Evolutionary conservation across 805 yeast species (phyloP).

Genomic region (Saccharomyces mikatae): DNA sequence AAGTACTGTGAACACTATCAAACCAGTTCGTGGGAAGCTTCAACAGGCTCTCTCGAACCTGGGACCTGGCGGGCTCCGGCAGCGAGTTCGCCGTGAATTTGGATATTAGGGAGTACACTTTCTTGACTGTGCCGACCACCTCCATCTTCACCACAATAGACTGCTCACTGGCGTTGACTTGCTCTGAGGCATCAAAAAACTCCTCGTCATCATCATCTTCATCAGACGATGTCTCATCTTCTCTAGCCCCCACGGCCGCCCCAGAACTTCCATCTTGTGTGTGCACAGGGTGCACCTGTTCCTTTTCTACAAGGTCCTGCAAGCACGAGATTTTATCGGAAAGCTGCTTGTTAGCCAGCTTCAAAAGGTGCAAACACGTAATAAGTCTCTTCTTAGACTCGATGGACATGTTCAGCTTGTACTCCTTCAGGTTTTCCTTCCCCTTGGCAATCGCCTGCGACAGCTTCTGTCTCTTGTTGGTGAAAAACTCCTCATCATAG

Average conservation of each 20-base stretch:
- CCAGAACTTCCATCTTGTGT: slow-evolving; percentile 2
- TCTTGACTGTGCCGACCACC: slow-evolving; percentile 80
- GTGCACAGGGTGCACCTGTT: slow-evolving; percentile 17
- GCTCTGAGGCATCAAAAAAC: slow-evolving; percentile 30
- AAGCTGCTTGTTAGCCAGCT: slow-evolving; percentile 72
- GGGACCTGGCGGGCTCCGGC: slow-evolving; percentile 70
- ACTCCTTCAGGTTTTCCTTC: slow-evolving; percentile 32
- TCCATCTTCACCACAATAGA: slow-evolving; percentile 51
- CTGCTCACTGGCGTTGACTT: slow-evolving; percentile 17
- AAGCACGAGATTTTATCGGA: slow-evolving; percentile 57
- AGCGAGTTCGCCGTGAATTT: slow-evolving; percentile 70
- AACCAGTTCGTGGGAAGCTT: slow-evolving; percentile 73
- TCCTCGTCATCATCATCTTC: slow-evolving; percentile 25
- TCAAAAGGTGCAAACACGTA: slow-evolving; percentile 70
- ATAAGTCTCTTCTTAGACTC: slow-evolving; percentile 71
- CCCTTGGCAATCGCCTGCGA: slow-evolving; percentile 32
- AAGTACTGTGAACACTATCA: slow-evolving; percentile 26
- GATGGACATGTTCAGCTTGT: slow-evolving; percentile 38
- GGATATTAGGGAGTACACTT: slow-evolving; percentile 77
- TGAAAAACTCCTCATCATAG: slow-evolving; percentile 2
- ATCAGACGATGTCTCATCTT: not conserved
- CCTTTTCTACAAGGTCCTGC: slow-evolving; percentile 49
- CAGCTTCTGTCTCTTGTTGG: slow-evolving; percentile 29
- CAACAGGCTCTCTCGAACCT: slow-evolving; percentile 71
- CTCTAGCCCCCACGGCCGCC: no score